Conservation (phyloP, 2,329 filamentous ascomycete species). For the Stemphylium lycopersici region DNA sequence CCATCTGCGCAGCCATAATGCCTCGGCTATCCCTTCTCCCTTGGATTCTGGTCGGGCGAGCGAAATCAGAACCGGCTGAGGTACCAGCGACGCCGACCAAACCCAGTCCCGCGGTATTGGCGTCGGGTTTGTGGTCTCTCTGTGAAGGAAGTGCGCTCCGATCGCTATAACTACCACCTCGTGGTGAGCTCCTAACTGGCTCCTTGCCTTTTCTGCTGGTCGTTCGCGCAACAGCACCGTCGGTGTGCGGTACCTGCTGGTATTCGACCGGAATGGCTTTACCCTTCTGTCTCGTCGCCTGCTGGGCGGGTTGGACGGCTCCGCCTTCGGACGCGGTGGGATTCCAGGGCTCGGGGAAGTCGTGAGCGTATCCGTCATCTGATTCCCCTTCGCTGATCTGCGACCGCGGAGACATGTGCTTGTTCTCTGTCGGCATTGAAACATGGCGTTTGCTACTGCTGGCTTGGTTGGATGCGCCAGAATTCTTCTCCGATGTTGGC, state of each 20-base stretch:
- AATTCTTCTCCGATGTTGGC: constrained; percentile 16
- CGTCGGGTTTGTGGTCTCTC: constrained; percentile 32
- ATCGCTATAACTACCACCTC: constrained; percentile 41
- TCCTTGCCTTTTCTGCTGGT: constrained; percentile 43
- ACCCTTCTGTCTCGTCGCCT: constrained; percentile 30
- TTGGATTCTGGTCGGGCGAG: constrained; percentile 36
- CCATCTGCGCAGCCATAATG: constrained; percentile 44
- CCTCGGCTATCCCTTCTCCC: constrained; percentile 41
- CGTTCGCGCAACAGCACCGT: constrained; percentile 26
- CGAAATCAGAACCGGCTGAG: constrained; percentile 34
- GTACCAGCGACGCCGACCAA: constrained; percentile 39
- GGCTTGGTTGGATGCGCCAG: constrained; percentile 20
- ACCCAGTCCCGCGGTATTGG: constrained; percentile 38
- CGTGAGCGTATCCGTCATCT: constrained; percentile 36
- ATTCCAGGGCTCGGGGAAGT: constrained; percentile 46
- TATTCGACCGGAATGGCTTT: constrained; percentile 16
- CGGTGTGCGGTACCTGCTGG: constrained; percentile 23
- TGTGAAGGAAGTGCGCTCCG: constrained; percentile 29
- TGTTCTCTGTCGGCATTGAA: constrained; percentile 39
- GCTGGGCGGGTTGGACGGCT: constrained; percentile 26
- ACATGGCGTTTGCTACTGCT: constrained; percentile 38
- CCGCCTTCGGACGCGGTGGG: constrained; percentile 30
- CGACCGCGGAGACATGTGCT: constrained; percentile 29
- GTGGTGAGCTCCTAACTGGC: constrained; percentile 33
- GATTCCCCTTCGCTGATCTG: constrained; percentile 36